phyloP scores from a whole-genome alignment of 225 moss, liverwort and hornwort species.

The Lunularia cruciata region DNA sequence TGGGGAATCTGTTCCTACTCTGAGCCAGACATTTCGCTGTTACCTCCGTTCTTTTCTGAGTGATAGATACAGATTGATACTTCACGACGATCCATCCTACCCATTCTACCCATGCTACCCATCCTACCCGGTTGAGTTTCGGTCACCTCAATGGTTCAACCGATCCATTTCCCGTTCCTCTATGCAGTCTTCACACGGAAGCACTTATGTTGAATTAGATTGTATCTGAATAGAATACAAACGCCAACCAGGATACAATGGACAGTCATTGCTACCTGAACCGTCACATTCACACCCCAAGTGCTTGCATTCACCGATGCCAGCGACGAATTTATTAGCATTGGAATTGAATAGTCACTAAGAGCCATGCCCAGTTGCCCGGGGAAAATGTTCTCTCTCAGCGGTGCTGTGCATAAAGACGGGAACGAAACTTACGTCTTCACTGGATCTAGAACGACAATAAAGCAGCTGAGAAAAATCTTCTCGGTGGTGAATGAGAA shows the following conservation, averaged over 20 bases:
- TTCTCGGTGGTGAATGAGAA: constrained; percentile 29
- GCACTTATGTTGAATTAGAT: background rate
- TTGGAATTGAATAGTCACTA: background rate
- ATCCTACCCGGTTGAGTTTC: background rate
- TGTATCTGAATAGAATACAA: no score
- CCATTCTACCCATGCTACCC: background rate
- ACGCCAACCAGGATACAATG: no score
- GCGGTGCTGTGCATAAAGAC: constrained; percentile 34
- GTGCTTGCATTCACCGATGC: background rate
- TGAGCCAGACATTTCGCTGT: constrained; percentile 1
- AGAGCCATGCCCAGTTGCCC: background rate
- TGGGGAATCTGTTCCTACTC: background rate
- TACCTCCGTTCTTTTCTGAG: constrained; percentile 10
- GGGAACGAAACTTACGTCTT: constrained; percentile 39
- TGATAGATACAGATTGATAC: background rate
- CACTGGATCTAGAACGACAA: constrained; percentile 40
- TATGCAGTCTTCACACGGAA: background rate
- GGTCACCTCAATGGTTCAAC: background rate
- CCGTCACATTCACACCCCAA: no score
- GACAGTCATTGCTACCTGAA: no score
- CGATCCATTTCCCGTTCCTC: background rate
- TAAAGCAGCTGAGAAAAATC: constrained; percentile 36
- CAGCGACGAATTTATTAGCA: background rate
- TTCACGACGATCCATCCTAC: constrained; percentile 11
- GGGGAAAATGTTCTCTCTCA: constrained; percentile 31